phyloP scores from a whole-genome alignment of 257 asterid species.

The Lithospermum erythrorhizon region DNA sequence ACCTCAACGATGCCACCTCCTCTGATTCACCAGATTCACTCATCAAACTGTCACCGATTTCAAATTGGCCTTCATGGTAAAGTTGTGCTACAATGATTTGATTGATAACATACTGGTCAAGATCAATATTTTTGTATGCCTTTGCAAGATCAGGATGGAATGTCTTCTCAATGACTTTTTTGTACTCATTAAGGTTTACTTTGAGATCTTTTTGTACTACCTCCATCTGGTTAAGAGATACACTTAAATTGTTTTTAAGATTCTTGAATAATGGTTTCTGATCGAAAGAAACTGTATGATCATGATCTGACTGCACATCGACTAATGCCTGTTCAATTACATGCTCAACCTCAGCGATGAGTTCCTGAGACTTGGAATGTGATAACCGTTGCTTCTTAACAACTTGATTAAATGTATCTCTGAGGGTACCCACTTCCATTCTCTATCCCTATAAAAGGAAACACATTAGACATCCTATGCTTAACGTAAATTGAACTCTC shows the following conservation, averaged over 20 bases:
- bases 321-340: slow-evolving; percentile 38
- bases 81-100: slow-evolving; percentile 44
- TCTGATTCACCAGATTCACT: slow-evolving; percentile 45
- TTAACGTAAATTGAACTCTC: too few species aligned
- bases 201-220: slow-evolving; percentile 30
- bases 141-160: slow-evolving; percentile 40
- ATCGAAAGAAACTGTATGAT: slow-evolving; percentile 22
- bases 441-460: not conserved
- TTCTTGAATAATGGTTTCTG: slow-evolving; percentile 31
- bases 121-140: slow-evolving; percentile 34
- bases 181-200: slow-evolving; percentile 23
- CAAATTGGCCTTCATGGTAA: slow-evolving; percentile 37
- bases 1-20: slow-evolving; percentile 23
- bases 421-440: slow-evolving; percentile 37
- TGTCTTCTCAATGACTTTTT: slow-evolving; percentile 30
- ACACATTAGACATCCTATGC: not conserved
- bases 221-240: slow-evolving; percentile 21
- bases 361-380: slow-evolving; percentile 33
- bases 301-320: slow-evolving; percentile 21
- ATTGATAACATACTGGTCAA: slow-evolving; percentile 27
- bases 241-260: slow-evolving; percentile 35
- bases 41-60: slow-evolving; percentile 35
- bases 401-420: slow-evolving; percentile 43
- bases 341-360: slow-evolving; percentile 32
- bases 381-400: slow-evolving; percentile 45